Evolutionary conservation across 2,329 filamentous ascomycete genomes (phyloP), one percentile per base, ranked within the genome.

Genomic region (Claviceps quebecensis): DNA sequence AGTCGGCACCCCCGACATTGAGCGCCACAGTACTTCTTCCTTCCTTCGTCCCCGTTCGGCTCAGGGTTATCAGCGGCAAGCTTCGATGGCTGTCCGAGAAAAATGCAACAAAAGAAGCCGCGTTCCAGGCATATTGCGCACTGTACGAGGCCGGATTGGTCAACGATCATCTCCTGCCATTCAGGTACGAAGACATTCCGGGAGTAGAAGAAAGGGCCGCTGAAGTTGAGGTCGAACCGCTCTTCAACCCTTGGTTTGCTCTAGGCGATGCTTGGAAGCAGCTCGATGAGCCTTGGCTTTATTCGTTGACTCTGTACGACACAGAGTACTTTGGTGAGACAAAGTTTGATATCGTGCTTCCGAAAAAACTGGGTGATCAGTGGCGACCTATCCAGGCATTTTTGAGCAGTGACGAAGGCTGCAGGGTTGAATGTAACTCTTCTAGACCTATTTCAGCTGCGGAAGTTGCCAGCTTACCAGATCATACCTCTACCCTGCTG

Each of bases 91-190:
- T 57, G 11, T 86, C 81, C 0, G 83, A 93, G 59, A 77, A 73
- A 52, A 81, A 80, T 57, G 88, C 89, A 0, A 81, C 73, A 57
- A 87, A 85, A 60, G 91, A 96, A 64, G 87, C 84, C 1, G 85
- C 87, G 0, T 93, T 95, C 55, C 78, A 87, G 60, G 86, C 89
- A 1, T 95, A 90, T 60, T 67, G 78, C 22, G 72, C 72, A 5
- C 71, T 97, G 0, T 81, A 91, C 61, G 58, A 77, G 7, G 83
- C 77, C 26, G 84, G 84, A 0, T 69, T 96, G 5, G 66, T 97
- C 1, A 89, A 87, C 55, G 78, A 94, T 14, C 75, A 95, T 58
- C 67, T 96, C 0, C 71, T 95, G 41, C 91, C 91, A 8, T 68
- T 75, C 14, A 66, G 65, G 50, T 65, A 69, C 9, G 63, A 71